Conservation (phyloP, 1,284 basidiomycete genomes). For the Boletus semigastroideus region DNA sequence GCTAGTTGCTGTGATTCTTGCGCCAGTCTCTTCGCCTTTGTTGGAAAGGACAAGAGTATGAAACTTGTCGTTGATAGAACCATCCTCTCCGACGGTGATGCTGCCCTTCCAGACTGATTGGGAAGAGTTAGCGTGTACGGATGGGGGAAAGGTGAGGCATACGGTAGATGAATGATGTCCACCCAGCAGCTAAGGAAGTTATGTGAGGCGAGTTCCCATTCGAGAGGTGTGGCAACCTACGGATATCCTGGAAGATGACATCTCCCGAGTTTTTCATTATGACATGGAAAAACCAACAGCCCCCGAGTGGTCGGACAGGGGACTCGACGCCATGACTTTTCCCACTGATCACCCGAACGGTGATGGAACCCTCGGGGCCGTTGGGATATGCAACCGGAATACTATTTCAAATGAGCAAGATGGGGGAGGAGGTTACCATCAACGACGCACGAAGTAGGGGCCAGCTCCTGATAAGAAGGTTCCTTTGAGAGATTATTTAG, state of each 20-base stretch:
- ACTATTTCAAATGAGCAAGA: constrained; percentile 36
- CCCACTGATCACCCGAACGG: constrained; percentile 87
- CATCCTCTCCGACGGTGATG: constrained; percentile 58
- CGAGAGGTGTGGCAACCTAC: constrained; percentile 42
- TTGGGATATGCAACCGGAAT: constrained; percentile 74
- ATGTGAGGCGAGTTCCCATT: constrained; percentile 2
- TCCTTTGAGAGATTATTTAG: constrained; percentile 40
- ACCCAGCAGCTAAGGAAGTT: constrained; percentile 55
- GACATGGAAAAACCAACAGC: constrained; percentile 92
- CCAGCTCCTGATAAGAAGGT: constrained; percentile 77
- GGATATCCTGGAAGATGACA: constrained; percentile 83
- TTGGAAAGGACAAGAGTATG: constrained; percentile 80
- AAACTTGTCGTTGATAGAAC: constrained; percentile 53
- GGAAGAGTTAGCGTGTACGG: constrained; percentile 9
- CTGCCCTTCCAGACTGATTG: constrained; percentile 64
- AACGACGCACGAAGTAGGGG: constrained; percentile 50
- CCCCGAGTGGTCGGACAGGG: constrained; percentile 86
- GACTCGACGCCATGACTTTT: constrained; percentile 84
- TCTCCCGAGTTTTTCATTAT: constrained; percentile 64
- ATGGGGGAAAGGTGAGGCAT: constrained; percentile 27
- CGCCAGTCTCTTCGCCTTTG: constrained; percentile 56
- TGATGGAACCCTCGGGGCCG: constrained; percentile 68
- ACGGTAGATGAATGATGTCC: constrained; percentile 86
- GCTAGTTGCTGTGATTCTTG: constrained; percentile 54
- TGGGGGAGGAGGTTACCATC: constrained; percentile 1